Percentiles rank a stretch among this genome's conserved stretches.
These are phyloP conservation scores for Candida stauntonica DNA, from an alignment of 805 yeast genomes.

Conservation along the genomic window DNA sequence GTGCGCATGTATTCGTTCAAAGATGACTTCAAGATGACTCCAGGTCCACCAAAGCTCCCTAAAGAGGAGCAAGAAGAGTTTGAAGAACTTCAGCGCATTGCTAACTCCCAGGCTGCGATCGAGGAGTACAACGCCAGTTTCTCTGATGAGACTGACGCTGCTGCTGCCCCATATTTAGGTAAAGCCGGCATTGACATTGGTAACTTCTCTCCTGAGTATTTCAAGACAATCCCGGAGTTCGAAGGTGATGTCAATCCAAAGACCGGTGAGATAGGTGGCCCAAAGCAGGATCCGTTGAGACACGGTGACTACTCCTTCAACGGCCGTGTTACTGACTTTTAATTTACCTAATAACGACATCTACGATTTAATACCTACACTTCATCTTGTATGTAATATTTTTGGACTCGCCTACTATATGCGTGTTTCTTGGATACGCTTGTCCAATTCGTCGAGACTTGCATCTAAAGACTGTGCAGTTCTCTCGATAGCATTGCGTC, in stretches of 20 bases:
- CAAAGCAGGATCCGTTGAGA: slow-evolving; percentile 91
- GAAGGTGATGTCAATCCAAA: slow-evolving; percentile 91
- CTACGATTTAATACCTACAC: background rate
- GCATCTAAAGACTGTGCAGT: slow-evolving; percentile 16
- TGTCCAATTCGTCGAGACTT: slow-evolving; percentile 22
- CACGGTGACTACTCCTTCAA: slow-evolving; percentile 94
- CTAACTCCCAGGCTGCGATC: slow-evolving; percentile 72
- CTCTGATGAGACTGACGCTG: slow-evolving; percentile 29
- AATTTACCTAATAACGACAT: slow-evolving; percentile 9
- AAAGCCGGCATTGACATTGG: slow-evolving; percentile 62
- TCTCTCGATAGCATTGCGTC: slow-evolving; percentile 27
- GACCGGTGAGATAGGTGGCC: slow-evolving; percentile 96
- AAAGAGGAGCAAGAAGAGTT: slow-evolving; percentile 86
- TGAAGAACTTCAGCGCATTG: slow-evolving; percentile 77
- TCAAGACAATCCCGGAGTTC: slow-evolving; percentile 86
- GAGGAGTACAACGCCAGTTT: slow-evolving; percentile 61
- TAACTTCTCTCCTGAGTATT: slow-evolving; percentile 59
- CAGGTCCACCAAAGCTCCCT: slow-evolving; percentile 68
- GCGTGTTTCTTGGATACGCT: slow-evolving; percentile 7
- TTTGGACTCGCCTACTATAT: too few relatives aligned
- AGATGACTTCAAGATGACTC: slow-evolving; percentile 20
- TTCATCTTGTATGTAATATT: too few relatives aligned
- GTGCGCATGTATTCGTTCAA: slow-evolving; percentile 22
- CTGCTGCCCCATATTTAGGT: slow-evolving; percentile 34
- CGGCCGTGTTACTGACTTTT: slow-evolving; percentile 95